Percentiles rank a stretch among this genome's conserved stretches.
Evolutionary conservation across 768 basidiomycete species (phyloP).

Genomic region (Macrolepiota fuliginosa): DNA sequence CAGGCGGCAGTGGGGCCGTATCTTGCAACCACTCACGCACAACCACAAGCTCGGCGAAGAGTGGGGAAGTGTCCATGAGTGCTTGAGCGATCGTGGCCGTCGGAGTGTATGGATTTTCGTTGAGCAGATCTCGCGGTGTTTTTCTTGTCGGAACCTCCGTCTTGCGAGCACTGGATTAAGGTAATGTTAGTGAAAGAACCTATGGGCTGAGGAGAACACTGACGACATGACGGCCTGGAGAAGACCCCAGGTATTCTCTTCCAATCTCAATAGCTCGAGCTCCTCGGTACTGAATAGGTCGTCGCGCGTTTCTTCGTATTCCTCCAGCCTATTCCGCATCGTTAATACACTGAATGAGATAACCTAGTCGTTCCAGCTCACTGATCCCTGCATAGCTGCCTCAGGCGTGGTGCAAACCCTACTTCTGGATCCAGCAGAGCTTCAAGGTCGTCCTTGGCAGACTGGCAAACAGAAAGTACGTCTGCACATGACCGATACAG

Average conservation of each 20-base stretch:
- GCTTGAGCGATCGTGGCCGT: conserved; percentile 72
- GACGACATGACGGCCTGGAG: conserved; percentile 77
- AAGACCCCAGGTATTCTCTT: conserved; percentile 81
- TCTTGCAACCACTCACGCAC: conserved; percentile 91
- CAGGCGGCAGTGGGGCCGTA: conserved; percentile 55
- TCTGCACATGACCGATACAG: conserved; percentile 70
- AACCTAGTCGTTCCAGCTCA: conserved; percentile 28
- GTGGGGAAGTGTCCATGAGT: conserved; percentile 63
- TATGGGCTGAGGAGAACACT: conserved; percentile 25
- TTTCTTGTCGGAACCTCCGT: conserved; percentile 47
- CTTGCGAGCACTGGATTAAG: conserved; percentile 57
- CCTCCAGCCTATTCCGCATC: conserved; percentile 42
- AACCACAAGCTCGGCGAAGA: conserved; percentile 73
- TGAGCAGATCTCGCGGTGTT: conserved; percentile 53
- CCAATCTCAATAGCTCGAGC: conserved; percentile 62
- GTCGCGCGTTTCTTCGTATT: conserved; percentile 42
- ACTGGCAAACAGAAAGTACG: conserved; percentile 59
- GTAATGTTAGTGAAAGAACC: background rate
- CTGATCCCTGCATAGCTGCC: conserved; percentile 53
- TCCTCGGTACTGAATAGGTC: conserved; percentile 43
- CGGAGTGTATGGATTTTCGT: conserved; percentile 80
- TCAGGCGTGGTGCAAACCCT: conserved; percentile 69
- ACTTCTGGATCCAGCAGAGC: conserved; percentile 61
- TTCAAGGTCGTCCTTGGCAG: conserved; percentile 53
- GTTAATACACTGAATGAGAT: background rate